A percentile compares a stretch with the other conserved stretches of the same genome.
Evolutionary conservation across 192 early-diverging fungal species (phyloP).

Genomic region (Neocallimastix lanati): DNA sequence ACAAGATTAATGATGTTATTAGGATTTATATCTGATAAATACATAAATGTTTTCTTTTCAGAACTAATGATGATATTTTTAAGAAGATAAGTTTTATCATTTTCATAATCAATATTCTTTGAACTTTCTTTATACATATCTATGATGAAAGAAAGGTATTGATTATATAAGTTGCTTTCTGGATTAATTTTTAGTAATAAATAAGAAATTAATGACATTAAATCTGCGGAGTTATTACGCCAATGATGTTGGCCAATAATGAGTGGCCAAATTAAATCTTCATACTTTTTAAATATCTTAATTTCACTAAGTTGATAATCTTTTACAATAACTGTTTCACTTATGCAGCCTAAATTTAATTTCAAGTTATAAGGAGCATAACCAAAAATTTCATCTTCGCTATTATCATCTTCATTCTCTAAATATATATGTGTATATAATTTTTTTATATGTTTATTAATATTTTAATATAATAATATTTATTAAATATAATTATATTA

Average conservation of each 20-base stretch:
- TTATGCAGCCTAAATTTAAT: background rate
- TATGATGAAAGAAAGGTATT: background rate
- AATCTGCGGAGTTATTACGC: background rate
- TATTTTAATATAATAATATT: too few species aligned
- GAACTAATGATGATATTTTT: background rate
- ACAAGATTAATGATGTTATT: background rate
- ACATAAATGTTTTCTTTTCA: background rate
- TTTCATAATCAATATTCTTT: background rate
- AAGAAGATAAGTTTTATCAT: background rate
- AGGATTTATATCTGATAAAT: background rate
- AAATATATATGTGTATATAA: too few species aligned
- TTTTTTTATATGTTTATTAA: too few species aligned
- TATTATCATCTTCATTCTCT: background rate
- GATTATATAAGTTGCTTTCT: background rate
- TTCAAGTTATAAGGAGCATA: background rate
- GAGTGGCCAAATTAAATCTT: background rate
- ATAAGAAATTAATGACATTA: background rate
- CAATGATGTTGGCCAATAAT: background rate
- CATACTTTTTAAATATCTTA: background rate
- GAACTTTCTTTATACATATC: background rate
- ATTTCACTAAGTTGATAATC: background rate
- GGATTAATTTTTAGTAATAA: background rate
- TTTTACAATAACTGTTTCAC: background rate
- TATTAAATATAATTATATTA: too few species aligned
- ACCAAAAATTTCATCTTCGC: background rate